A percentile compares a stretch with the other conserved stretches of the same genome.
Conservation (phyloP, 148 eudicot genomes). For the Chenopodium berlandieri region DNA sequence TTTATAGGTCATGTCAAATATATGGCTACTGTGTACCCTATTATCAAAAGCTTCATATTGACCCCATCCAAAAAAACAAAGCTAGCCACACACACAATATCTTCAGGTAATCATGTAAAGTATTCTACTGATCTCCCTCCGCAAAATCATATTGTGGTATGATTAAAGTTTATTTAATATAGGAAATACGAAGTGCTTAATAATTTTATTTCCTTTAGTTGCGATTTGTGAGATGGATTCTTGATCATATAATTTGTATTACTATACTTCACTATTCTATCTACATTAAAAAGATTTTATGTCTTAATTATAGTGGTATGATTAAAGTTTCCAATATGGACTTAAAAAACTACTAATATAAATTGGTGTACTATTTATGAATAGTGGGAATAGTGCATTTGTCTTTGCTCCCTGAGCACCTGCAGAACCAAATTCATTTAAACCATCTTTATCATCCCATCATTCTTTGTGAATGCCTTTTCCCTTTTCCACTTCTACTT, state of each 20-base stretch:
- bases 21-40: not conserved
- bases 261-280: too few species aligned
- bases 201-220: too few species aligned
- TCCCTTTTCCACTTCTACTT: slow-evolving; percentile 10
- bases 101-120: not conserved
- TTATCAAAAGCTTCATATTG: slow-evolving; percentile 20
- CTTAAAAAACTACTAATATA: too few species aligned
- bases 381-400: slow-evolving; percentile 1
- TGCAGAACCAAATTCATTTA: slow-evolving; percentile 14
- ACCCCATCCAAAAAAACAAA: not conserved
- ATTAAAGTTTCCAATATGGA: too few species aligned
- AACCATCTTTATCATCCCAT: slow-evolving; percentile 12
- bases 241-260: too few species aligned
- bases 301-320: too few species aligned
- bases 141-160: too few species aligned
- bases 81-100: not conserved
- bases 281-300: too few species aligned
- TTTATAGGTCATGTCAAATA: slow-evolving; percentile 24
- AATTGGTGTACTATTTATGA: not conserved
- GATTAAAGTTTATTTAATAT: too few species aligned
- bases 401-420: slow-evolving; percentile 17
- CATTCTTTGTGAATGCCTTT: not conserved
- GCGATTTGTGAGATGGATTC: too few species aligned
- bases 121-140: too few species aligned
- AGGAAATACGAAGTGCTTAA: too few species aligned